Evolutionary conservation across 495 filamentous ascomycete species (phyloP), one percentile per base, ranked within the genome.

Genomic region (Neurospora sp.): DNA sequence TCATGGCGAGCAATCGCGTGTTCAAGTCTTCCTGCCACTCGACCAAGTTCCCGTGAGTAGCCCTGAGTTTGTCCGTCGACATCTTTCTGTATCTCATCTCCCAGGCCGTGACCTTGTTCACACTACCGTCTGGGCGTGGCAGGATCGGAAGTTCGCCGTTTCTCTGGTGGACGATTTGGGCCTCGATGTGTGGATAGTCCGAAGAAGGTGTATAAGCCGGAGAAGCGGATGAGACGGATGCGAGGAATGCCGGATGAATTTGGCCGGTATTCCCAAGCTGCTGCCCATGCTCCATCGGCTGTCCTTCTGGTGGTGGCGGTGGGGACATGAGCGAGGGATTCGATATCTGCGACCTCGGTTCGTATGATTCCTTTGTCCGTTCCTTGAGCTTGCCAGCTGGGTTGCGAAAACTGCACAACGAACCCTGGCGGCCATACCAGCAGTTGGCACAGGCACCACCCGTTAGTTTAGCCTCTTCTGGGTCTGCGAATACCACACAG

Each of bases 391-490:
- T 16, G 14, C 27, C 53, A 8, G 18, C 5, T 37, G 14, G 41
- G 16, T 42, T 68, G n/a, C 75, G 75, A 16, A 79, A 46, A 7
- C 53, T 70, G 70, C 77, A 79, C 1, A n/a, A 10, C 0, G 42
- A 78, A 2, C 76, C 77, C 38, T 69, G 42, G 20, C 76, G 75
- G 35, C 42, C 46, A 42, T 78, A 79, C 76, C 73, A 79, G 66
- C 77, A 79, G 69, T 72, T 74, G 35, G 76, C 77, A 53, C 77
- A 79, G 53, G 73, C 72, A 14, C 76, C 76, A 12, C 53, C 22
- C 6, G 74, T 74, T 1, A 31, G 5, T 0, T 39, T 3, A 3
- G 46, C 8, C 5, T 68, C 48, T 2, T 27, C 42, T 20, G 48
- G 37, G n/a, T 72, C 66, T 12, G 40, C 27, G 0, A 71, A 40